Base-by-base conservation (phyloP, 2,329 filamentous ascomycete species). In the Colletotrichum limetticola region DNA sequence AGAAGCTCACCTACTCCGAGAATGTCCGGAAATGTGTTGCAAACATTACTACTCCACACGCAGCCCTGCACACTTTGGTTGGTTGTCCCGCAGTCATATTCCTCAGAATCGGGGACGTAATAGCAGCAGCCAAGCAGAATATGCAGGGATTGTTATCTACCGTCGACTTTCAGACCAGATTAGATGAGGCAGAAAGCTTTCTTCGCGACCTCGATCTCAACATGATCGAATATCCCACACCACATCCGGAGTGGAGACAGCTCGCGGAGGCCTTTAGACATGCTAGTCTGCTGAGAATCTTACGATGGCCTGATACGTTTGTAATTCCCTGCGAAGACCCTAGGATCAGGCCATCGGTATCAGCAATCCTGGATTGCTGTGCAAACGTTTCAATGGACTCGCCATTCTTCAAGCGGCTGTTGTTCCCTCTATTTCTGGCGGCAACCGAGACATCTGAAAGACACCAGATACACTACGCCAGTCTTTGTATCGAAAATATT, bases 201-300 rank as follows among this genome's bases (percentile, higher is more conserved):
- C 65, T 80, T 2, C 78, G 78, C 14, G 71, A 64, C 2, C 77
- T 79, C 74, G 76, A 79, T 32, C 72, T 75, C 2, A 75, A 79
- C 2, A 58, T 74, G 24, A 73, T 75, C 6, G 65, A 75, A 2
- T 80, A 80, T 66, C 78, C 79, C 11, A 80, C 77, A 2, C 56
- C 28, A 2, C 74, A 80, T 8, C 61, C 65, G 8, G 78, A 80
- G 67, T 80, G 79, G 79, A 75, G 68, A 14, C 75, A 75, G 1
- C 66, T 80, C 0, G 79, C 79, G 4, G 77, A 79, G n/a, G 78
- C 78, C 0, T 80, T 78, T 32, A 70, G 77, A 12, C 77, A 80
- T n/a, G 78, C 78, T 0, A 80, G 78, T n/a, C 71, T 80, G 0
- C 75, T 80, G 3, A 75, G 79, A 1, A 65, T 78, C 1, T 74